These are phyloP conservation scores for Rhynchospora pubera DNA, from an alignment of 176 grass and related monocot species.

Conservation along the genomic window DNA sequence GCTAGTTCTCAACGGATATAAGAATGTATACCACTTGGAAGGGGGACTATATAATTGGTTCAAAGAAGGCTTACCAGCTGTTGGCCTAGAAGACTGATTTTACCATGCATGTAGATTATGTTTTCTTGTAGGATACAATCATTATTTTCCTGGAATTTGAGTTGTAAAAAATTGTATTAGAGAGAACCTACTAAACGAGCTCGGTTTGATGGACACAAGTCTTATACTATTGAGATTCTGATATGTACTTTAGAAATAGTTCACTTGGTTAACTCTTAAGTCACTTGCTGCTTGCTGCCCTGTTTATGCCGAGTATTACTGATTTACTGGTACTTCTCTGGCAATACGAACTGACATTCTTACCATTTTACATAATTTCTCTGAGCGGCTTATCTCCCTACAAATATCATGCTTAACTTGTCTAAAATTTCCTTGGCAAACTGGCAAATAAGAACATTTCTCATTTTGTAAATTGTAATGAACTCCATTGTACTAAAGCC, in stretches of 20 bases:
- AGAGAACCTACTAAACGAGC: background rate
- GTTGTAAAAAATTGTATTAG: background rate
- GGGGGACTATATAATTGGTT: conserved; percentile 84
- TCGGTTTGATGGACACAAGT: background rate
- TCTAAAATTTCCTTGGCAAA: too few relatives aligned
- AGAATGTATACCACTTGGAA: conserved; percentile 80
- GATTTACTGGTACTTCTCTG: background rate
- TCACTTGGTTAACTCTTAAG: background rate
- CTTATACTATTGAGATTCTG: background rate
- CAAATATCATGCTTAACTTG: too few relatives aligned
- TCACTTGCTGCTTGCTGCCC: background rate
- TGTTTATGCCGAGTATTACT: background rate
- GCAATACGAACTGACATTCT: background rate
- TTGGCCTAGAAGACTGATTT: conserved; percentile 43
- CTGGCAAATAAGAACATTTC: too few relatives aligned
- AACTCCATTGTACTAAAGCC: too few relatives aligned
- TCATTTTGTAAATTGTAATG: too few relatives aligned
- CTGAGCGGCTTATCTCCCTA: too few relatives aligned
- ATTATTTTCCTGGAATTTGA: conserved; percentile 4
- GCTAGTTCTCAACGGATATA: conserved; percentile 77
- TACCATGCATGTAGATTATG: background rate
- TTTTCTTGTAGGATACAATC: conserved; percentile 8
- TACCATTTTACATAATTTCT: background rate
- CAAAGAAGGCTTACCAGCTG: conserved; percentile 70
- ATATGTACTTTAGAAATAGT: background rate